Evolutionary conservation across 2,329 filamentous ascomycete species (phyloP), one percentile per base, ranked within the genome.

Genomic region (Penicillium sp.): DNA sequence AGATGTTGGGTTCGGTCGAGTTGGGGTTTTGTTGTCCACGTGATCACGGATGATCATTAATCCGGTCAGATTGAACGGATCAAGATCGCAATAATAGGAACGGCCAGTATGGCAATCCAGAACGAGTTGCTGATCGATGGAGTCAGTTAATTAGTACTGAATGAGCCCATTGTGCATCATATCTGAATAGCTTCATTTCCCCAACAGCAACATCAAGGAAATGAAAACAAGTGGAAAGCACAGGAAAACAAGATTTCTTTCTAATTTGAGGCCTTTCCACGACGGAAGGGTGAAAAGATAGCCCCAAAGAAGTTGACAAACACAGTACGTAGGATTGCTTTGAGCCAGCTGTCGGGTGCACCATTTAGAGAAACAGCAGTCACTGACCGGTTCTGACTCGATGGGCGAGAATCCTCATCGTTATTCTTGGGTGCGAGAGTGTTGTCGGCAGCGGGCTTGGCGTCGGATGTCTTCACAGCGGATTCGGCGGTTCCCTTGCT

Each of bases 271-370:
- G 62, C 47, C 53, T 65, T 68, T 50, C 61, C 66, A 47, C 69
- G 66, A 43, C 74, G 73, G 67, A 75, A 72, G 26, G 69, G 67
- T 23, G 70, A 62, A 61, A 76, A 75, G 29, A 76, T 58, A 27
- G 68, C 65, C 32, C 72, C 72, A 55, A 76, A 71, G 61, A 76
- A 72, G 57, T 67, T 70, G 44, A 66, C 64, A 64, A 75, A 75
- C 41, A 76, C 68, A 36, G 72, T 68, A 46, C 72, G 73, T 60
- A 74, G 66, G 54, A 76, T 63, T 47, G 67, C 67, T 60, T 70
- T 74, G 62, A 76, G 67, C 69, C 74, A 76, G 59, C 67, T 72
- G 47, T 74, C 70, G 50, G 66, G 62, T 63, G 70, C 68, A 56
- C 64, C 63, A 59, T 69, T 71, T 55, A 74, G 57, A 56, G 74